Percentiles rank a stretch among this genome's conserved stretches.
phyloP scores from a whole-genome alignment of 176 grass and related monocot species.

The Poa annua region DNA sequence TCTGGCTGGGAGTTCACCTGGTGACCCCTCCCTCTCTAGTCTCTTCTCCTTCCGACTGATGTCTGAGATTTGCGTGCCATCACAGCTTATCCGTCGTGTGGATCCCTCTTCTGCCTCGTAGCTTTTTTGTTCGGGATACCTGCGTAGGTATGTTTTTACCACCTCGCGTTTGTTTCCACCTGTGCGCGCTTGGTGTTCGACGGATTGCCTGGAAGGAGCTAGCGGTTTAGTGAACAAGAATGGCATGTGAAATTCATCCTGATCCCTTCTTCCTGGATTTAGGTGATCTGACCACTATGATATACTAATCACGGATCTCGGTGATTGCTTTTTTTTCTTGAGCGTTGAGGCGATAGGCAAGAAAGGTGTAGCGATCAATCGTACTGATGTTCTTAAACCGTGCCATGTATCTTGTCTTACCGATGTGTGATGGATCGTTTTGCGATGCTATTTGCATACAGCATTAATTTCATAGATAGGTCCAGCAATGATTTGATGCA shows the following conservation, averaged over 20 bases:
- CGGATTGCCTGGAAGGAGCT: constrained; percentile 26
- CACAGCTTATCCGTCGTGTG: neutral
- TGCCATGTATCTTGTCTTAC: neutral
- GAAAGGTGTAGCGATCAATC: neutral
- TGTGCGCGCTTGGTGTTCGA: constrained; percentile 35
- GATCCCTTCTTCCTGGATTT: too few relatives aligned
- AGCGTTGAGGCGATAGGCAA: neutral
- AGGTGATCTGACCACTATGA: too few relatives aligned
- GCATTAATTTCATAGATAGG: neutral
- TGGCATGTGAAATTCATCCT: neutral
- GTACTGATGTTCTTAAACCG: neutral
- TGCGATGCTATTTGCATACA: neutral
- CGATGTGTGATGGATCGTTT: neutral
- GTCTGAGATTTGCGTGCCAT: neutral
- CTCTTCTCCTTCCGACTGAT: neutral
- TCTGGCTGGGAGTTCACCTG: constrained; percentile 56
- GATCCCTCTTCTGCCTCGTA: neutral
- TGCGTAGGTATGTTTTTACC: neutral
- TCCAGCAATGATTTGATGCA: neutral
- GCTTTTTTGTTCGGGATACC: neutral
- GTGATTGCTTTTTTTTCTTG: neutral
- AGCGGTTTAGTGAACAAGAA: neutral
- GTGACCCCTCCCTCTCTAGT: constrained; percentile 3
- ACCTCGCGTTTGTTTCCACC: too few relatives aligned
- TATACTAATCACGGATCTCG: neutral